Base-by-base conservation (phyloP, 495 filamentous ascomycete genomes). In the Bacidia rubella region DNA sequence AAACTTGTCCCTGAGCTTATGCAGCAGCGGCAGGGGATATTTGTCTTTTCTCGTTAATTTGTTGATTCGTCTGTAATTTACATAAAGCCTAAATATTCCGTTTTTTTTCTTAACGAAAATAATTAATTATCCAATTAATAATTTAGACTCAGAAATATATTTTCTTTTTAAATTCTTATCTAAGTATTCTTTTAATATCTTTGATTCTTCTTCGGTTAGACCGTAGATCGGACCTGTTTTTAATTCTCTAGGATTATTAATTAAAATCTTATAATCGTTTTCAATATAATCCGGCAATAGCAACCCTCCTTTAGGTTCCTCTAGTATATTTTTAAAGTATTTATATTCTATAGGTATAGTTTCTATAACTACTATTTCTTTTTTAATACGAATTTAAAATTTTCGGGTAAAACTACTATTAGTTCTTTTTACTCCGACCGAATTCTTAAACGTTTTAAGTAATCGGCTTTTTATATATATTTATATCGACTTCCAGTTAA, bases 51-150 rank as follows among this genome's bases (percentile, higher is more conserved):
- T 54, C 1, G 49, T 61, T 3, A 59, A 20, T 10, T 40, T 54
- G 43, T 61, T 61, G n/a, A 59, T 41, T 11, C 23, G n/a, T 25
- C 21, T 9, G 38, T 61, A 61, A 32, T 60, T 21, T 5, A 62
- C 40, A 50, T 49, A 59, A 40, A 62, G 29, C 20, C 27, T 19
- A 4, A 62, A 44, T 1, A n/a, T 38, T 38, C 19, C 22, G 22
- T 57, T 7, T 17, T 57, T 57, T 12, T 53, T 57, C 19, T 15
- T 22, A 22, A 57, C 24, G 35, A 57, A 57, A 0, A 57, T 25
- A 27, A 53, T 53, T 11, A n/a, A 15, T 1, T 27, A 1, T 11
- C 21, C 22, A 1, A 20, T 20, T 9, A 9, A 17, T 0, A 3
- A 47, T 3, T 3, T 53, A n/a, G 20, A 53, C 44, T 57, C 47